Evolutionary conservation across 176 grass and related monocot species (phyloP).

Genomic region (Aegilops sharonensis): DNA sequence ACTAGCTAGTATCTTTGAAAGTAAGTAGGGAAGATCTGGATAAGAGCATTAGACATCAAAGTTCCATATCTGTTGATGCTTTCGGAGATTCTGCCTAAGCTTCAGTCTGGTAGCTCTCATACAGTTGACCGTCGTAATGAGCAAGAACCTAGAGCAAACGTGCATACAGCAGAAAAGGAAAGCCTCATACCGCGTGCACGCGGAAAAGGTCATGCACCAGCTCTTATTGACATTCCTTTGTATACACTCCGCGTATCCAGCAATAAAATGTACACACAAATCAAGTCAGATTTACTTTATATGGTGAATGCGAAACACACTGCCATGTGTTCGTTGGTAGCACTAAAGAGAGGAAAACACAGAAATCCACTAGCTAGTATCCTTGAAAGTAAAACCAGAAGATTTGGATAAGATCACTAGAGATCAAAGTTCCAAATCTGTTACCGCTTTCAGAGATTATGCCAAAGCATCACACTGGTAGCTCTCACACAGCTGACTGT

Average conservation of each 20-base stretch:
- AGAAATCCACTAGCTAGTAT: constrained; percentile 1
- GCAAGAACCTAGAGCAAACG: constrained; percentile 24
- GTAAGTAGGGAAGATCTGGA: constrained; percentile 42
- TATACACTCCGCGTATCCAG: neutral
- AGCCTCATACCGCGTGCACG: neutral
- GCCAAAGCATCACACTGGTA: constrained; percentile 14
- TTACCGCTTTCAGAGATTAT: constrained; percentile 39
- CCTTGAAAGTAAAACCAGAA: constrained; percentile 34
- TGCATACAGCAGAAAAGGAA: constrained; percentile 9
- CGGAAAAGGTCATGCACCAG: neutral
- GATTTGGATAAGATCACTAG: constrained; percentile 42
- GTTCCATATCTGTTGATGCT: constrained; percentile 20
- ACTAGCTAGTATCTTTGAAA: constrained; percentile 29
- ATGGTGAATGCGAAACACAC: neutral
- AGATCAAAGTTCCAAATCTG: constrained; percentile 30
- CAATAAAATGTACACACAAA: constrained; percentile 3
- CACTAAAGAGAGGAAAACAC: neutral
- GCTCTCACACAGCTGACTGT: constrained; percentile 11
- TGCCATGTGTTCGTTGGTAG: neutral
- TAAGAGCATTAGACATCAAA: constrained; percentile 38
- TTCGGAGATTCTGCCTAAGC: constrained; percentile 40
- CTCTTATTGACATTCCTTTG: constrained; percentile 25
- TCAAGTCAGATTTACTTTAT: neutral
- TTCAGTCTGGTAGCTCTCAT: constrained; percentile 10
- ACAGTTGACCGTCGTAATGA: constrained; percentile 9